Evolutionary conservation across 2,329 filamentous ascomycete species (phyloP).

Genomic region (Pestalotiopsis sp.): DNA sequence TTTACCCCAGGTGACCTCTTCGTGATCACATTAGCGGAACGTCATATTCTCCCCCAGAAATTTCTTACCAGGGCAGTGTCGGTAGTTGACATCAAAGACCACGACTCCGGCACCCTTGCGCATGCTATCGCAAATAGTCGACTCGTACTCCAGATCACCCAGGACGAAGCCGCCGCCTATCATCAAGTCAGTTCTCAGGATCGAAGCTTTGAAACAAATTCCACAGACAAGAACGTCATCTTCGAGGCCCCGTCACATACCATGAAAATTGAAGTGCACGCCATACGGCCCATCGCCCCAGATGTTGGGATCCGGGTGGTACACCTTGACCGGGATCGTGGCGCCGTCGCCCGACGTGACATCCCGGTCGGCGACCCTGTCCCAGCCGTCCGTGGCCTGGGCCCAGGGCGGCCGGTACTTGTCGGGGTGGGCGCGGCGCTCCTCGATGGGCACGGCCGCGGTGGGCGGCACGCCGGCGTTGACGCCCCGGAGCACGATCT

Average conservation of each 20-base stretch:
- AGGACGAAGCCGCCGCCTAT: conserved; percentile 41
- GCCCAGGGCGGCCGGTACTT: conserved; percentile 28
- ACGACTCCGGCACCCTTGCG: conserved; percentile 38
- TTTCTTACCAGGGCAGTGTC: conserved; percentile 39
- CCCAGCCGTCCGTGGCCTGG: conserved; percentile 29
- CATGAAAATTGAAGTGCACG: conserved; percentile 39
- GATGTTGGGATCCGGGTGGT: conserved; percentile 32
- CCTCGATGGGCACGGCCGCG: conserved; percentile 27
- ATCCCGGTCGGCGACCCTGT: conserved; percentile 29
- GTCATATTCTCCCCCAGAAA: neutral
- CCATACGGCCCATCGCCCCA: conserved; percentile 36
- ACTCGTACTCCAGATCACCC: conserved; percentile 36
- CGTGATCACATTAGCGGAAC: neutral
- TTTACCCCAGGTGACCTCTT: conserved; percentile 38
- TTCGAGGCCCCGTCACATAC: conserved; percentile 16
- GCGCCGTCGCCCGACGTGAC: conserved; percentile 33
- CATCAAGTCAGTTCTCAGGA: neutral
- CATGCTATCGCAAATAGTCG: conserved; percentile 38
- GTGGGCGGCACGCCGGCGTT: conserved; percentile 23
- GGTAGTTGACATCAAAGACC: conserved; percentile 43
- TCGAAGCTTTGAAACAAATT: neutral
- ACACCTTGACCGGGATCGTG: conserved; percentile 32
- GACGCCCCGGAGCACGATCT: conserved; percentile 25
- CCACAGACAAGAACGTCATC: neutral
- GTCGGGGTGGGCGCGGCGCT: conserved; percentile 33